phyloP scores from a whole-genome alignment of 345 rosid genomes.

The Salix udensis region DNA sequence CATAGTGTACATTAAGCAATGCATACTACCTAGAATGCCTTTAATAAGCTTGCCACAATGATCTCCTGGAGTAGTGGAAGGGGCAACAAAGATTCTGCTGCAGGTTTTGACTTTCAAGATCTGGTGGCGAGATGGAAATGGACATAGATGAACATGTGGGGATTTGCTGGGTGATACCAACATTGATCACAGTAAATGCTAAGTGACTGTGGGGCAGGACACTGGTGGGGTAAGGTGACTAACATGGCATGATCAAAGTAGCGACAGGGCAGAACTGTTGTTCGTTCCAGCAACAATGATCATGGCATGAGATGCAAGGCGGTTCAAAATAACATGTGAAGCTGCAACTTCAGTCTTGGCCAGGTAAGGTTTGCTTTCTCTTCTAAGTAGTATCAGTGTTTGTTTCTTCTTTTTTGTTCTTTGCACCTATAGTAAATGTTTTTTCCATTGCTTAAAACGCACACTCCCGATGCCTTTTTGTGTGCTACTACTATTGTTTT shows the following conservation, averaged over 20 bases:
- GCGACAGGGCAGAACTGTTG: neutral
- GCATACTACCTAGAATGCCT: neutral
- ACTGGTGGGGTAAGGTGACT: neutral
- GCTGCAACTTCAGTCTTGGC: neutral
- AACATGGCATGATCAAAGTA: neutral
- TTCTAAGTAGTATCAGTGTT: neutral
- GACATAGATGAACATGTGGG: neutral
- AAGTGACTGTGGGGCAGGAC: neutral
- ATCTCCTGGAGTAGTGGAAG: neutral
- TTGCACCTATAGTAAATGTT: neutral
- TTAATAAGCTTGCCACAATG: neutral
- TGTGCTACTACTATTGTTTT: neutral
- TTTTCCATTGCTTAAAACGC: neutral
- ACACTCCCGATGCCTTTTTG: neutral
- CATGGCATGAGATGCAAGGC: neutral
- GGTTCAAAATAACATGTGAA: neutral
- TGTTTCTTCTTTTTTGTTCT: neutral
- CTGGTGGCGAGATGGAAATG: neutral
- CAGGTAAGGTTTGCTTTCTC: neutral
- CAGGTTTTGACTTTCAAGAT: neutral
- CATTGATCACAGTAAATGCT: neutral
- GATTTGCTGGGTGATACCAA: neutral
- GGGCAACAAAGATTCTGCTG: neutral
- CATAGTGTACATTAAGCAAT: neutral
- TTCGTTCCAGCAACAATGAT: neutral